phyloP scores from a whole-genome alignment of 192 early-diverging fungal genomes.

The Entomortierella beljakovae region DNA sequence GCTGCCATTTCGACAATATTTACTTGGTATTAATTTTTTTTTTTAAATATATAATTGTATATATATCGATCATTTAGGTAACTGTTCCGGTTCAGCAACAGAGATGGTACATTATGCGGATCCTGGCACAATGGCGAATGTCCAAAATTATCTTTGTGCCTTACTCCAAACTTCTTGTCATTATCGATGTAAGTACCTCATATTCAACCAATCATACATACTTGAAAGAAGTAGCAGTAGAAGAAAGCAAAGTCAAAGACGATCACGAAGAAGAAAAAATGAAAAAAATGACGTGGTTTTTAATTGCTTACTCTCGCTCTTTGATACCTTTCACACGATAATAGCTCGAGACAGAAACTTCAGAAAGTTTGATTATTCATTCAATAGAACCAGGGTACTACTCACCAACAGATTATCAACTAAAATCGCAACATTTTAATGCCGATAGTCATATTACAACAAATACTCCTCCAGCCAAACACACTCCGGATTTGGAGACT shows the following conservation, averaged over 20 bases:
- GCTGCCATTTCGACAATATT: too few relatives aligned
- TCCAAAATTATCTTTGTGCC: constrained; percentile 41
- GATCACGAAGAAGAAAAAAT: neutral
- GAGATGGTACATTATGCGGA: constrained; percentile 40
- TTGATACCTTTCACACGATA: neutral
- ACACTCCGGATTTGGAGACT: too few relatives aligned
- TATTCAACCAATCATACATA: too few relatives aligned
- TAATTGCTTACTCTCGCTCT: neutral
- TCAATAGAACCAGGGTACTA: constrained; percentile 39
- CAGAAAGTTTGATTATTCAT: constrained; percentile 35
- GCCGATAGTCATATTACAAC: too few relatives aligned
- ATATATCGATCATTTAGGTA: constrained; percentile 8
- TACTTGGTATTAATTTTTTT: too few relatives aligned
- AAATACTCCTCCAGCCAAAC: too few relatives aligned
- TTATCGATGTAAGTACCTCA: constrained; percentile 28
- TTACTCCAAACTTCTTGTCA: constrained; percentile 34
- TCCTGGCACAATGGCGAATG: constrained; percentile 49
- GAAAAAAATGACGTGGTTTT: neutral
- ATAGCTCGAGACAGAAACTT: constrained; percentile 40
- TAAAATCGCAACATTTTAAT: neutral
- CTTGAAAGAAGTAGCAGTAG: too few relatives aligned
- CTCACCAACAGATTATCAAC: constrained; percentile 6
- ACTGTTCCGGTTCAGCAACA: constrained; percentile 34
- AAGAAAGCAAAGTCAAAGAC: too few relatives aligned
- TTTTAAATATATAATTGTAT: too few relatives aligned